phyloP scores from a whole-genome alignment of 2,329 filamentous ascomycete species.

The Aspergillus glaucus region DNA sequence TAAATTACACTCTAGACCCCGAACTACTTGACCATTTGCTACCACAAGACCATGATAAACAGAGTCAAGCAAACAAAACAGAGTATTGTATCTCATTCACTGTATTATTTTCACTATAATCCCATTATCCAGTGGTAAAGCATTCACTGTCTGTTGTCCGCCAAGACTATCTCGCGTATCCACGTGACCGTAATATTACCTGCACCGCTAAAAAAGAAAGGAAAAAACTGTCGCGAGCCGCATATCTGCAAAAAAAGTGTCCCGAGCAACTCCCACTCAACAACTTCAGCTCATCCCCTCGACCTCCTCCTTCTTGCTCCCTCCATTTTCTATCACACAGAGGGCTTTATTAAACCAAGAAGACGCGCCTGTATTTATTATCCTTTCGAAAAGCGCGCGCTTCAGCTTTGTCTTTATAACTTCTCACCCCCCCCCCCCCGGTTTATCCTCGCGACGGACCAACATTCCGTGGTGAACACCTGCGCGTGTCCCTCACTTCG shows the following conservation, averaged over 20 bases:
- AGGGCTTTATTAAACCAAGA: neutral
- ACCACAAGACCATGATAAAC: too few species aligned
- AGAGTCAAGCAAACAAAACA: too few species aligned
- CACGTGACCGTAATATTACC: constrained; percentile 1
- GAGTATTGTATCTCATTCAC: too few species aligned
- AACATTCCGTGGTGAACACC: neutral
- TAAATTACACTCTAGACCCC: neutral
- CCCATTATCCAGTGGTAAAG: neutral
- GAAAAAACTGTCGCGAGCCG: constrained; percentile 1
- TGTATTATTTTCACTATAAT: too few species aligned
- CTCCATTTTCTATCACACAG: neutral
- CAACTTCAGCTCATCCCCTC: neutral
- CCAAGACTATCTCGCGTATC: neutral
- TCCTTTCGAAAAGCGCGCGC: neutral
- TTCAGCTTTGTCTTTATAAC: neutral
- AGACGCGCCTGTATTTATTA: neutral
- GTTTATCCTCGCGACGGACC: neutral
- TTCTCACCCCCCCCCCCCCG: neutral
- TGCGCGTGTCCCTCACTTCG: neutral
- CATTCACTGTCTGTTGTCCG: neutral
- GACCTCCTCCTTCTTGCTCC: too few species aligned
- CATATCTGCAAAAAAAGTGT: neutral
- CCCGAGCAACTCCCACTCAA: neutral
- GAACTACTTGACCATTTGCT: too few species aligned
- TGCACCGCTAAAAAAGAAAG: neutral